Conservation (phyloP, 2,329 filamentous ascomycete genomes). For the Ramularia endophylla region DNA sequence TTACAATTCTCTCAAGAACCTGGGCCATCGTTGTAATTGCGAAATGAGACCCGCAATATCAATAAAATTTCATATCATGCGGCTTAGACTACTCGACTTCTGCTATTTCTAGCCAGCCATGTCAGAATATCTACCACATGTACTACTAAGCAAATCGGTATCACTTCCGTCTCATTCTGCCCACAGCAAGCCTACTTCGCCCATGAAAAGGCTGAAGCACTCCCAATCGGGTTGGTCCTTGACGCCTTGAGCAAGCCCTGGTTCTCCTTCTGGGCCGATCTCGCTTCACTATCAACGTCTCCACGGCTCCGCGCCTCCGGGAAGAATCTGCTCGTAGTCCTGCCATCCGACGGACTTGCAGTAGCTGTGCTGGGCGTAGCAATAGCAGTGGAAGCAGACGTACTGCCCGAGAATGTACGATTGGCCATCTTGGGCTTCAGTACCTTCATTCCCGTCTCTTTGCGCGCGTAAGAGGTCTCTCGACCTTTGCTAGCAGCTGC, state of each 20-base stretch:
- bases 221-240: conserved; percentile 69
- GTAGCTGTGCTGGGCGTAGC: conserved; percentile 8
- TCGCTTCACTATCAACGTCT: conserved; percentile 9
- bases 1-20: too few relatives aligned
- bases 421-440: conserved; percentile 67
- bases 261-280: conserved; percentile 8
- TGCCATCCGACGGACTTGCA: conserved; percentile 19
- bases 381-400: conserved; percentile 24
- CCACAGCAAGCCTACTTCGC: too few relatives aligned
- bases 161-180: too few relatives aligned
- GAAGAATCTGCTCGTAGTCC: conserved; percentile 43
- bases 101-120: too few relatives aligned
- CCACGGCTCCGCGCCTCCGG: conserved; percentile 39
- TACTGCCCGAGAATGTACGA: conserved; percentile 43
- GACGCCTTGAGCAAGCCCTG: conserved; percentile 7
- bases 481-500: conserved; percentile 50
- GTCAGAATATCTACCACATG: too few relatives aligned
- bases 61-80: too few relatives aligned
- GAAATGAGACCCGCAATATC: too few relatives aligned
- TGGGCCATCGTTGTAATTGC: too few relatives aligned
- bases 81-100: too few relatives aligned
- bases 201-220: conserved; percentile 93
- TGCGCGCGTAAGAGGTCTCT: conserved; percentile 63
- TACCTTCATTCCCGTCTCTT: conserved; percentile 78
- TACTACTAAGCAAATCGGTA: too few relatives aligned